Conservation (phyloP, 2,329 filamentous ascomycete species). For the Xylariales sp. region DNA sequence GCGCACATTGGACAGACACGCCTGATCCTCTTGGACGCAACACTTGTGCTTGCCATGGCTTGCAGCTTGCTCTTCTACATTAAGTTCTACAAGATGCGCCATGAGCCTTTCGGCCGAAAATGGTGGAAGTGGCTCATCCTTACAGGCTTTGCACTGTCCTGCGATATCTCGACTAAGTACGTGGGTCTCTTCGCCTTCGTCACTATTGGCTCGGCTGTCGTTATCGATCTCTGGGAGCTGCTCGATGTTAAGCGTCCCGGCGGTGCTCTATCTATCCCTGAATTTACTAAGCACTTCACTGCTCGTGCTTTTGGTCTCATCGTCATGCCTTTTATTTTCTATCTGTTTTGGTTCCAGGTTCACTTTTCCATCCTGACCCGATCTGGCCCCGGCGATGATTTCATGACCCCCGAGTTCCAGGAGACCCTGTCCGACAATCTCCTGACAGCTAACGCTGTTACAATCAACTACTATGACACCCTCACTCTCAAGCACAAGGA, state of each 20-base stretch:
- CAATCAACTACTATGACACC: slow-evolving; percentile 84
- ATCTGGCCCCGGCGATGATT: slow-evolving; percentile 94
- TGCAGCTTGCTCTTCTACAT: slow-evolving; percentile 92
- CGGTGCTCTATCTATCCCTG: slow-evolving; percentile 72
- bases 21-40: slow-evolving; percentile 90
- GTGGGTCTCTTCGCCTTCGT: slow-evolving; percentile 96
- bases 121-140: slow-evolving; percentile 99
- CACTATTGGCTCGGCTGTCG: slow-evolving; percentile 89
- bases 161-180: slow-evolving; percentile 98
- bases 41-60: slow-evolving; percentile 92
- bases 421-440: slow-evolving; percentile 93
- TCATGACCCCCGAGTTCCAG: slow-evolving; percentile 98
- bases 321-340: slow-evolving; percentile 91
- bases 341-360: slow-evolving; percentile 99
- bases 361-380: slow-evolving; percentile 86
- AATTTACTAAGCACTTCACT: slow-evolving; percentile 85
- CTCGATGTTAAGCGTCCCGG: slow-evolving; percentile 82
- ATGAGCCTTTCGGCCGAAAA: slow-evolving; percentile 84
- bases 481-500: slow-evolving; percentile 94
- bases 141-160: slow-evolving; percentile 91
- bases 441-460: slow-evolving; percentile 82
- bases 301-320: slow-evolving; percentile 85
- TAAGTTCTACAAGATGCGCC: slow-evolving; percentile 94
- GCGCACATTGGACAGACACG: slow-evolving; percentile 96
- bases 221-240: slow-evolving; percentile 93